These are phyloP conservation scores for Aspergillus fischeri DNA, from an alignment of 2,329 filamentous ascomycete species.

Conservation along the genomic window DNA sequence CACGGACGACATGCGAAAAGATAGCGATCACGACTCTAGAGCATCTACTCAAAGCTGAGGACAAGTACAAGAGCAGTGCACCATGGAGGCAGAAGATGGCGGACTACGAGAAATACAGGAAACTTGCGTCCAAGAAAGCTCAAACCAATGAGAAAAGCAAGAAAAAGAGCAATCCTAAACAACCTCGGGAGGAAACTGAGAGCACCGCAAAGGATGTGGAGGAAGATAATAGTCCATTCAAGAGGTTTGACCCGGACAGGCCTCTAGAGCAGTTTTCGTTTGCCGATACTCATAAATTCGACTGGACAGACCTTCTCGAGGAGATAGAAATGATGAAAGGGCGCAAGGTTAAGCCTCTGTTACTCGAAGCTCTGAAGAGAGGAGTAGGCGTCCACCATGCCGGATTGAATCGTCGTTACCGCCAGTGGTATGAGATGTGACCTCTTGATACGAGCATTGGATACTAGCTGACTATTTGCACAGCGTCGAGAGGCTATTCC, in stretches of 20 bases:
- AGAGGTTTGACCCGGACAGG: slow-evolving; percentile 63
- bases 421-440: slow-evolving; percentile 53
- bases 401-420: slow-evolving; percentile 73
- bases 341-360: slow-evolving; percentile 5
- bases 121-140: not conserved
- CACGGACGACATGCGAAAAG: slow-evolving; percentile 61
- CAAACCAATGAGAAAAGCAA: slow-evolving; percentile 41
- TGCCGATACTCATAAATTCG: slow-evolving; percentile 44
- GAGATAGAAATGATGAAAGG: not conserved
- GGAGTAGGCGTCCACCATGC: slow-evolving; percentile 75
- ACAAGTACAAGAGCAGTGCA: slow-evolving; percentile 40
- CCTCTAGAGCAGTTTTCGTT: slow-evolving; percentile 51
- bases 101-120: slow-evolving; percentile 48
- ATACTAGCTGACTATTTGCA: not conserved
- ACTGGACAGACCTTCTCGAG: not conserved
- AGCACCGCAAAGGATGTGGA: slow-evolving; percentile 25
- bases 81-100: slow-evolving; percentile 60
- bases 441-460: slow-evolving; percentile 8
- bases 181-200: slow-evolving; percentile 21
- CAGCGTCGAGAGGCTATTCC: slow-evolving; percentile 46
- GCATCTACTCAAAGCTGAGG: slow-evolving; percentile 54
- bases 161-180: slow-evolving; percentile 24
- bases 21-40: slow-evolving; percentile 46
- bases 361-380: slow-evolving; percentile 60
- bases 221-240: slow-evolving; percentile 48